A percentile compares a stretch with the other conserved stretches of the same genome.
Evolutionary conservation across 169 alveolate species (phyloP).

Genomic region (Plasmodium vivax): DNA sequence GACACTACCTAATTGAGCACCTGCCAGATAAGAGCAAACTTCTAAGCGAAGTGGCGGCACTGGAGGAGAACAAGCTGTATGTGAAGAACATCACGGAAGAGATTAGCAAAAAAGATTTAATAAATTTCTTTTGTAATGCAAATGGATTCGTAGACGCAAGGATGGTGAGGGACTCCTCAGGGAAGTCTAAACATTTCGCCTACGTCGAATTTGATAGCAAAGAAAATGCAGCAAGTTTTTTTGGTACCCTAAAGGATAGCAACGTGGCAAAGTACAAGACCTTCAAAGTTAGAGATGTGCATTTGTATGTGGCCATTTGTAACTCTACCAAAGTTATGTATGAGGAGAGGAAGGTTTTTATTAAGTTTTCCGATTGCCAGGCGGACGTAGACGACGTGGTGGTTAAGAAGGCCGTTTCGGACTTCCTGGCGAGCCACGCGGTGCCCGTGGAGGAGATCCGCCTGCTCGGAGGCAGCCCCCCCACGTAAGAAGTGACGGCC

Average conservation of each 20-base stretch:
- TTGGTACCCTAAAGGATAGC: conserved; percentile 25
- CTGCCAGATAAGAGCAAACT: conserved; percentile 3
- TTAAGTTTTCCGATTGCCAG: conserved; percentile 69
- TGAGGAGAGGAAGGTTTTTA: conserved; percentile 81
- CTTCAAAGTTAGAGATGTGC: background rate
- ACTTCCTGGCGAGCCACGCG: conserved; percentile 71
- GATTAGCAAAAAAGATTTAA: conserved; percentile 21
- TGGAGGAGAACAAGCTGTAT: conserved; percentile 51
- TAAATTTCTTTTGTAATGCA: conserved; percentile 1
- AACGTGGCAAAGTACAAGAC: conserved; percentile 27
- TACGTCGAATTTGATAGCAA: conserved; percentile 79
- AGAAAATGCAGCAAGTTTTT: conserved; percentile 73
- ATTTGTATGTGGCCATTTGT: conserved; percentile 50
- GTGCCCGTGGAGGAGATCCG: conserved; percentile 27
- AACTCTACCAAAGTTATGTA: conserved; percentile 78
- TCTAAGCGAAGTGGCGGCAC: background rate
- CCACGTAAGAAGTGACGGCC: background rate
- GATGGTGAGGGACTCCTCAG: background rate
- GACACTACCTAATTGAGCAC: conserved; percentile 27
- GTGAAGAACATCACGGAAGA: conserved; percentile 40
- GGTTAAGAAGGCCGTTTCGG: conserved; percentile 38
- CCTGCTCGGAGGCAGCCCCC: background rate
- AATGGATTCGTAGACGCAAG: conserved; percentile 52
- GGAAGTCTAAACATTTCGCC: conserved; percentile 28
- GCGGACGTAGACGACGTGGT: conserved; percentile 44